Percentiles rank a stretch among this genome's conserved stretches.
Conservation (phyloP, 345 rosid species). For the Lumnitzera littorea region DNA sequence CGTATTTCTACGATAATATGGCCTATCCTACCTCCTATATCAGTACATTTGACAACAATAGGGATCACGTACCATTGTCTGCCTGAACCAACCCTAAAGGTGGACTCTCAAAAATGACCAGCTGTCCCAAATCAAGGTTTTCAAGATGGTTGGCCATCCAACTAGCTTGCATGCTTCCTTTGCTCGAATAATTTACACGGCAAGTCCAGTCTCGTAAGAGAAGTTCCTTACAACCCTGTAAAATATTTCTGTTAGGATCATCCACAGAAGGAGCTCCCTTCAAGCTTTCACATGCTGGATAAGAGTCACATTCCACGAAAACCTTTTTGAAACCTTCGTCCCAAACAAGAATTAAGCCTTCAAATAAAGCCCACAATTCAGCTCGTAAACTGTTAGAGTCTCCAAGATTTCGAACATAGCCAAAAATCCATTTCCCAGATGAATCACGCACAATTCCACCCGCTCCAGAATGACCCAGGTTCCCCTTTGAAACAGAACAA, state of each 20-base stretch:
- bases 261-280: background rate
- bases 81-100: slow-evolving; percentile 17
- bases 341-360: slow-evolving; percentile 43
- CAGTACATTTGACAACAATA: too few species aligned
- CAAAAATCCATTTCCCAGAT: slow-evolving; percentile 48
- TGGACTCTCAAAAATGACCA: slow-evolving; percentile 22
- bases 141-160: slow-evolving; percentile 31
- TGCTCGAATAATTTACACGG: slow-evolving; percentile 11
- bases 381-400: slow-evolving; percentile 13
- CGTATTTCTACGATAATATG: too few species aligned
- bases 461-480: slow-evolving; percentile 17
- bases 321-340: slow-evolving; percentile 33
- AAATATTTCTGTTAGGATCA: slow-evolving; percentile 19
- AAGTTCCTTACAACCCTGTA: slow-evolving; percentile 27
- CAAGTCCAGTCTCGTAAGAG: slow-evolving; percentile 40
- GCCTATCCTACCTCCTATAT: too few species aligned
- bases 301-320: slow-evolving; percentile 27
- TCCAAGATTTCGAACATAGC: slow-evolving; percentile 28
- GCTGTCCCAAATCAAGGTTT: slow-evolving; percentile 3
- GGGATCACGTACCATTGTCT: too few species aligned
- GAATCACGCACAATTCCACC: slow-evolving; percentile 45
- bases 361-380: slow-evolving; percentile 40
- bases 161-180: slow-evolving; percentile 33
- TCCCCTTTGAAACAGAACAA: slow-evolving; percentile 16
- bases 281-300: slow-evolving; percentile 21